A percentile compares a stretch with the other conserved stretches of the same genome.
These are phyloP conservation scores for Lasiodiplodia sp. DNA, from an alignment of 2,329 filamentous ascomycete genomes.

Conservation along the genomic window DNA sequence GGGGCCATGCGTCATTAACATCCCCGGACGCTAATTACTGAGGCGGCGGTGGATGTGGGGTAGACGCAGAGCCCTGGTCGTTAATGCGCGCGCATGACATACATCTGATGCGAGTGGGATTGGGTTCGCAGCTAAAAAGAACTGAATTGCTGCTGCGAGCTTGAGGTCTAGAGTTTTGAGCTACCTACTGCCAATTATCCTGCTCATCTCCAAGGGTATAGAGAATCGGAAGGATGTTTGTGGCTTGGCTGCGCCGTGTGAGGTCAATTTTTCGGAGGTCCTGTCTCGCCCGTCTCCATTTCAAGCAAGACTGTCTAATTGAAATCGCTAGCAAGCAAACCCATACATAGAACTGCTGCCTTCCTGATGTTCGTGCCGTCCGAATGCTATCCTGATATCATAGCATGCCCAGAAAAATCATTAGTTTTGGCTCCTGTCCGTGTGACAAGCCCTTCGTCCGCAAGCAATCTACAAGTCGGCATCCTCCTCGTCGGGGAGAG, in stretches of 20 bases:
- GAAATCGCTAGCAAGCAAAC: slow-evolving; percentile 32
- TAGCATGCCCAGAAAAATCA: slow-evolving; percentile 26
- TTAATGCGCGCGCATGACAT: not conserved
- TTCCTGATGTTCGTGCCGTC: slow-evolving; percentile 30
- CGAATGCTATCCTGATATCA: slow-evolving; percentile 31
- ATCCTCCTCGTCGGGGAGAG: slow-evolving; percentile 94
- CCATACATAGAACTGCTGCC: slow-evolving; percentile 30
- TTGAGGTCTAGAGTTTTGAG: slow-evolving; percentile 22
- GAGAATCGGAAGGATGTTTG: slow-evolving; percentile 23
- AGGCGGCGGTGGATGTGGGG: not conserved
- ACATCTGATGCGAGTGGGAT: not conserved
- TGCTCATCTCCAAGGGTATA: slow-evolving; percentile 12
- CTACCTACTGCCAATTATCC: slow-evolving; percentile 28
- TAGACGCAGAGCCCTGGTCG: not conserved
- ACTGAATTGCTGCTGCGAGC: slow-evolving; percentile 21
- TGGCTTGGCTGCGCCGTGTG: slow-evolving; percentile 28
- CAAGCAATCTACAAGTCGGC: slow-evolving; percentile 62
- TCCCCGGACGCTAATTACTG: not conserved
- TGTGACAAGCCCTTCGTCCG: slow-evolving; percentile 24
- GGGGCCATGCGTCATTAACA: not conserved
- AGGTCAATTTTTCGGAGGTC: slow-evolving; percentile 20
- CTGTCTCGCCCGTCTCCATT: slow-evolving; percentile 25
- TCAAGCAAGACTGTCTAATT: slow-evolving; percentile 30
- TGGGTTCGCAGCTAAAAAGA: slow-evolving; percentile 16
- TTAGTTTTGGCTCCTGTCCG: slow-evolving; percentile 30